Conservation (phyloP, 2,329 filamentous ascomycete species). For the Leptographium wingfieldii region DNA sequence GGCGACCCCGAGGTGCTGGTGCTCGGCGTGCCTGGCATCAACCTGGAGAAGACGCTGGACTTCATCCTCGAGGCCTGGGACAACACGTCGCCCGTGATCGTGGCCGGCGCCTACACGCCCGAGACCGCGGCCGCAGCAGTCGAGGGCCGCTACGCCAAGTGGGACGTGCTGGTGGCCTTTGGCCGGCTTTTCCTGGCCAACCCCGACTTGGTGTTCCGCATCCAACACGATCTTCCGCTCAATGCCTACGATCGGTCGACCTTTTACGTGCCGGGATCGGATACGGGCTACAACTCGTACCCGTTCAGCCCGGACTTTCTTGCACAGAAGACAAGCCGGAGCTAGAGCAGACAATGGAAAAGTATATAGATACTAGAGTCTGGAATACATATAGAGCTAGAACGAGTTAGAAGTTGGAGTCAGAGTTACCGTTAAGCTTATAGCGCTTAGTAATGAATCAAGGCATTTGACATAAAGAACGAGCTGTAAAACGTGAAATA, state of each 20-base stretch:
- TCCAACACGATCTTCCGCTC: not conserved
- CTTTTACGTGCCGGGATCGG: not conserved
- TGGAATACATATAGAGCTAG: too few species aligned
- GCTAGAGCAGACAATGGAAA: too few species aligned
- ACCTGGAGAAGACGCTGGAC: conserved; percentile 14
- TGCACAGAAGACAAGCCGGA: too few species aligned
- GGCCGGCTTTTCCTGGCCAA: conserved; percentile 31
- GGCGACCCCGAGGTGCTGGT: too few species aligned
- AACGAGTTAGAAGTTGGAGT: too few species aligned
- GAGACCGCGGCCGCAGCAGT: conserved; percentile 14
- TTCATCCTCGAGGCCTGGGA: conserved; percentile 18
- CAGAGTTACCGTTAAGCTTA: too few species aligned
- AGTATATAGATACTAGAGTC: too few species aligned
- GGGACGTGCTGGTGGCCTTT: conserved; percentile 21
- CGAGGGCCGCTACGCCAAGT: conserved; percentile 16
- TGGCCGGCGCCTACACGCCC: conserved; percentile 17
- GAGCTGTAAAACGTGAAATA: too few species aligned
- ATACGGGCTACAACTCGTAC: not conserved
- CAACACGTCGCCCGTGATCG: conserved; percentile 16
- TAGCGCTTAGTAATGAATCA: too few species aligned
- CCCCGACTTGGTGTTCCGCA: conserved; percentile 28
- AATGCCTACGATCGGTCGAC: not conserved
- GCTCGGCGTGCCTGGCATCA: conserved; percentile 22
- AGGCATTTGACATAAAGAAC: too few species aligned
- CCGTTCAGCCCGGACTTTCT: not conserved